phyloP scores from a whole-genome alignment of 2,329 filamentous ascomycete genomes.

The Seiridium unicorne region DNA sequence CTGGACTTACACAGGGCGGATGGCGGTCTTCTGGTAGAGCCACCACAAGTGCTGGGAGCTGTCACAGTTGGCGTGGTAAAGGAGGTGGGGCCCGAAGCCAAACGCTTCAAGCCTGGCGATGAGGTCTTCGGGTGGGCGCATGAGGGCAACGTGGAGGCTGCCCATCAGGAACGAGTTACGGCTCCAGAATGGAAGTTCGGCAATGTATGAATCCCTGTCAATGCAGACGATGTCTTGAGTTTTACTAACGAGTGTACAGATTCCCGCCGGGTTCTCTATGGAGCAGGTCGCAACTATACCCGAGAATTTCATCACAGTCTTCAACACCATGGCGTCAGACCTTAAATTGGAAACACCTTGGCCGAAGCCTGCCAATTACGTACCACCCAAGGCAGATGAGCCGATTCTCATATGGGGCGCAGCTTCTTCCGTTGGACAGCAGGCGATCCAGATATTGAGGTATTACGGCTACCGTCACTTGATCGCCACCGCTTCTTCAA shows the following conservation, averaged over 20 bases:
- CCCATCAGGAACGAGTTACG: slow-evolving; percentile 55
- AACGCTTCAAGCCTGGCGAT: slow-evolving; percentile 50
- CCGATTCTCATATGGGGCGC: slow-evolving; percentile 52
- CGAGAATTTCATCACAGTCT: slow-evolving; percentile 58
- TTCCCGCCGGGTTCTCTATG: slow-evolving; percentile 19
- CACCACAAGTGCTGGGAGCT: slow-evolving; percentile 50
- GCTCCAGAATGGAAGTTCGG: slow-evolving; percentile 47
- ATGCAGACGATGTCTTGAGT: no score
- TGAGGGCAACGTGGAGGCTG: slow-evolving; percentile 43
- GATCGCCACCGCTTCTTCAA: slow-evolving; percentile 44
- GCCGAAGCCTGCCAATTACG: slow-evolving; percentile 47
- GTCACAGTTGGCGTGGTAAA: slow-evolving; percentile 52
- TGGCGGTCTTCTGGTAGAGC: slow-evolving; percentile 51
- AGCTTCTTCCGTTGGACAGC: slow-evolving; percentile 50
- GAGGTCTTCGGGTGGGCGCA: slow-evolving; percentile 55
- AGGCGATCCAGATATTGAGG: slow-evolving; percentile 46
- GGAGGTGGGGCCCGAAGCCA: slow-evolving; percentile 42
- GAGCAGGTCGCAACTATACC: slow-evolving; percentile 41
- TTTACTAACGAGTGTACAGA: not conserved
- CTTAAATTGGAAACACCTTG: slow-evolving; percentile 54
- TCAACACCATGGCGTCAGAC: slow-evolving; percentile 52
- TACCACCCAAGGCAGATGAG: slow-evolving; percentile 30
- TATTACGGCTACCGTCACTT: slow-evolving; percentile 52
- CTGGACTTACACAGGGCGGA: slow-evolving; percentile 62
- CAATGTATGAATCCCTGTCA: slow-evolving; percentile 24